These are phyloP conservation scores for Trichoderma simmonsii DNA, from an alignment of 2,329 filamentous ascomycete genomes.

Conservation along the genomic window DNA sequence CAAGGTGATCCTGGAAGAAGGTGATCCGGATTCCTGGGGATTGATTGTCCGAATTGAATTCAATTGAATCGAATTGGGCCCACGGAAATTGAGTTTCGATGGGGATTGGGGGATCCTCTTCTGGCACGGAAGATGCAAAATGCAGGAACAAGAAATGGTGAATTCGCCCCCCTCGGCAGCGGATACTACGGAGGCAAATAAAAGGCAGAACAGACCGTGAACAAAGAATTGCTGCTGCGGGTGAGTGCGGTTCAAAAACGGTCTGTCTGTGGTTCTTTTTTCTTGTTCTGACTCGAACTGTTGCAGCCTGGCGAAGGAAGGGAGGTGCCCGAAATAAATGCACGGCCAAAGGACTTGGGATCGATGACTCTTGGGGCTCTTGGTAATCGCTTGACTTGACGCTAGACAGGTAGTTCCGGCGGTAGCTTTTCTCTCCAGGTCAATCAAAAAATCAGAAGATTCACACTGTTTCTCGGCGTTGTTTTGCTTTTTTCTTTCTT, in stretches of 20 bases:
- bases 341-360: neutral
- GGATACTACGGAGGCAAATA: neutral
- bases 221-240: neutral
- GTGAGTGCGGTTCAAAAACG: neutral
- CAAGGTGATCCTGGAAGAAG: neutral
- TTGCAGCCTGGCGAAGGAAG: neutral
- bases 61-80: neutral
- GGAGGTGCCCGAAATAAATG: neutral
- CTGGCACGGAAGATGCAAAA: neutral
- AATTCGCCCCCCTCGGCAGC: neutral
- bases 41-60: neutral
- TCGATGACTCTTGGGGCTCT: neutral
- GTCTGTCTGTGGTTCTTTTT: neutral
- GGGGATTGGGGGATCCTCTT: neutral
- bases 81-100: neutral
- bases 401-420: neutral
- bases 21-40: neutral
- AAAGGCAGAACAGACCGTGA: neutral
- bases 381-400: neutral
- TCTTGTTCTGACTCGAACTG: neutral
- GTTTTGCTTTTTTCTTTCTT: neutral
- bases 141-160: conserved; percentile 7
- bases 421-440: neutral
- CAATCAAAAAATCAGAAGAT: neutral
- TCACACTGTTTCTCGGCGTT: neutral